A percentile compares a stretch with the other conserved stretches of the same genome.
Conservation (phyloP, 75 land plant genomes). For the Selaginella tamariscina region DNA sequence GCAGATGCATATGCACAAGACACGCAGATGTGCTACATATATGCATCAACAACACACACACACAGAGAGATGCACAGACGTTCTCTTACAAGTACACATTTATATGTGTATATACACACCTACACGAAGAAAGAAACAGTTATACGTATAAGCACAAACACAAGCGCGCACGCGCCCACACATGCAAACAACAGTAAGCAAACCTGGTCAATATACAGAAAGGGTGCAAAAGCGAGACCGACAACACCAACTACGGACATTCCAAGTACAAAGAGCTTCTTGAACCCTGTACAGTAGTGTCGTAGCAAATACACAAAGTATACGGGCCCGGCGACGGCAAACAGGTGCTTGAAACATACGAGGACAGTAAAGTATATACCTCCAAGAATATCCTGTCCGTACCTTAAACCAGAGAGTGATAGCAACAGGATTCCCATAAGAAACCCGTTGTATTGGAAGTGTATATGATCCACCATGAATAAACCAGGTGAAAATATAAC, state of each 20-base stretch:
- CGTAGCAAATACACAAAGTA: constrained; percentile 82
- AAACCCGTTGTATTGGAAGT: constrained; percentile 92
- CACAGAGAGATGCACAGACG: no score
- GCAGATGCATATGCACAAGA: no score
- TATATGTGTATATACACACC: no score
- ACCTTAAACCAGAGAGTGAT: constrained; percentile 47
- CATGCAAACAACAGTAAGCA: not conserved
- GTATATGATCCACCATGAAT: constrained; percentile 77
- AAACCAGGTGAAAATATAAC: constrained; percentile 67
- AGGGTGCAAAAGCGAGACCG: constrained; percentile 61
- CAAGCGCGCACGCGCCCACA: not conserved
- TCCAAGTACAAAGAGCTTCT: constrained; percentile 35
- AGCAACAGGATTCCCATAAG: constrained; percentile 60
- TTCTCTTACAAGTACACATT: no score
- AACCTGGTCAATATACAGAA: constrained; percentile 66
- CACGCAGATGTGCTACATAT: no score
- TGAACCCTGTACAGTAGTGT: constrained; percentile 48
- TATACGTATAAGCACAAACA: no score
- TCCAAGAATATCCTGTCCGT: constrained; percentile 66
- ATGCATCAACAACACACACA: no score
- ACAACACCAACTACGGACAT: constrained; percentile 40
- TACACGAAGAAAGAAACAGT: no score
- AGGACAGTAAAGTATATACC: constrained; percentile 58
- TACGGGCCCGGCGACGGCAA: constrained; percentile 80
- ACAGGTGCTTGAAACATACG: constrained; percentile 82